Evolutionary conservation across 257 asterid species (phyloP), one percentile per base, ranked within the genome.

Genomic region (Solanum acaule): DNA sequence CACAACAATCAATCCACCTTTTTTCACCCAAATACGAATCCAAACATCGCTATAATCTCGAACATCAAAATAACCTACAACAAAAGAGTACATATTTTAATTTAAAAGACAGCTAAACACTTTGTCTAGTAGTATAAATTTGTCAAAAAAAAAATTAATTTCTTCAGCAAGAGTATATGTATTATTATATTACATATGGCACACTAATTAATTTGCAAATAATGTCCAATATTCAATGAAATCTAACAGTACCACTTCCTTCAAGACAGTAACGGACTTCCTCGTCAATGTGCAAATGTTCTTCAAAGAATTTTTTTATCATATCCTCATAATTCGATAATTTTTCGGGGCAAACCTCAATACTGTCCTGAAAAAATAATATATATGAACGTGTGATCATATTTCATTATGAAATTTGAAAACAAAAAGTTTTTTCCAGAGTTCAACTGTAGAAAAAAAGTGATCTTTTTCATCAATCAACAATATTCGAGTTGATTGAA

Each of bases 261-360:
- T 95, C 98, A 84, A 96, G 93, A 91, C 98, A 94, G 56, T 95
- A 96, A 33, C 98, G 97, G 90, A 96, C 95, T 92, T 96, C 99
- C 93, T 96, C 99, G 92, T 95, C 98, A 15, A 98, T 95, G 93
- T 95, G 98, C 77, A 95, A 95, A 90, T 95, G 98, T 86, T 95
- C 98, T 88, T 96, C 96, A 44, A 70, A 96, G 81, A 96, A 96
- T 89, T 65, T 94, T 91, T 95, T 94, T 56, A 94, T 94, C 92
- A 94, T 96, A 92, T 94, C 93, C 79, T 96, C 98, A 84, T 96
- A 96, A 70, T 96, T 95, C 10, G 95, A 94, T 83, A 96, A 87
- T 89, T 93, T 95, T 59, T 95, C 94, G 0, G 98, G 98, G 94
- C 91, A 93, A 93, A 96, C 98, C 83, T 96, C 98, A 61, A 95